Percentiles rank a stretch among this genome's conserved stretches.
Evolutionary conservation across 805 yeast genomes (phyloP).

Genomic region (Metschnikowia chrysomelidarum): DNA sequence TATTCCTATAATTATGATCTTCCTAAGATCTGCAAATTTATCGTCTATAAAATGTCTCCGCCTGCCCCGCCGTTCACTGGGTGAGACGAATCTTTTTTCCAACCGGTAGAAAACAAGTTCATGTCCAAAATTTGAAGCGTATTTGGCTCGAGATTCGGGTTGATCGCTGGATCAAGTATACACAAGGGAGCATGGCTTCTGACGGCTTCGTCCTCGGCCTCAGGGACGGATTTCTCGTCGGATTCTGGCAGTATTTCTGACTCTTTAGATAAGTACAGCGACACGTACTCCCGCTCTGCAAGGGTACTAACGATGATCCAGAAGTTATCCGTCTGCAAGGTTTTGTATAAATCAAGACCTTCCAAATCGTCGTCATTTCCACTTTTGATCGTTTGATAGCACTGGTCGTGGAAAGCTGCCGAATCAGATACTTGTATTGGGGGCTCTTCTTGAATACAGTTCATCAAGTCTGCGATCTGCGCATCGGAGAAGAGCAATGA

Average conservation of each 20-base stretch:
- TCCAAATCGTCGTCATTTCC: conserved; percentile 12
- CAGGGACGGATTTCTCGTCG: not conserved
- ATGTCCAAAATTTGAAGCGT: conserved; percentile 13
- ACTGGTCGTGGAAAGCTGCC: conserved; percentile 1
- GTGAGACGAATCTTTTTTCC: too few relatives aligned
- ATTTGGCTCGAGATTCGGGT: conserved; percentile 5
- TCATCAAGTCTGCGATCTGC: conserved; percentile 12
- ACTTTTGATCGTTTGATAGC: conserved; percentile 11
- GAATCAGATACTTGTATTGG: conserved; percentile 7
- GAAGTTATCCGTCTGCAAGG: conserved; percentile 20
- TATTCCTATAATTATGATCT: too few relatives aligned
- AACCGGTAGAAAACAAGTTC: conserved; percentile 12
- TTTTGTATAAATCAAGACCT: conserved; percentile 16
- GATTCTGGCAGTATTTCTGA: not conserved
- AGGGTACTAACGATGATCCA: conserved; percentile 17
- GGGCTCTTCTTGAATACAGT: conserved; percentile 8
- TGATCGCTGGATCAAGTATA: conserved; percentile 2
- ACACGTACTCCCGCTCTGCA: conserved; percentile 12
- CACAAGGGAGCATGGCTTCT: conserved; percentile 1
- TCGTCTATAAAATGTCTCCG: too few relatives aligned
- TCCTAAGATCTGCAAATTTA: too few relatives aligned
- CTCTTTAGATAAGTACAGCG: conserved; percentile 8
- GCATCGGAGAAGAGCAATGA: conserved; percentile 11
- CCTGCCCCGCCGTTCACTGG: too few relatives aligned
- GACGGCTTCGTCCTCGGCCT: not conserved